These are phyloP conservation scores for Capsicum pubescens DNA, from an alignment of 257 asterid genomes.

Conservation along the genomic window DNA sequence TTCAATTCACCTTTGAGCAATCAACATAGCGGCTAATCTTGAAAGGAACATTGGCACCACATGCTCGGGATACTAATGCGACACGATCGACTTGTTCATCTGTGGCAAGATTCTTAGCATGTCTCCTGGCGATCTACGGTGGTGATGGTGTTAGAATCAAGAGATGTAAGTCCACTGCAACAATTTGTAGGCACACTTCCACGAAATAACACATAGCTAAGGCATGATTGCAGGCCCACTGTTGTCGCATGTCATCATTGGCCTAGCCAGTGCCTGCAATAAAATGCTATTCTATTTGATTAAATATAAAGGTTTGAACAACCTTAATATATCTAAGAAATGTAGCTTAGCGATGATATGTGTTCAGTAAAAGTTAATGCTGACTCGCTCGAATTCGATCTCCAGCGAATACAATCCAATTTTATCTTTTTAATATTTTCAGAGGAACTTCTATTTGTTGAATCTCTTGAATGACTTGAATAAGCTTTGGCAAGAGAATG, in stretches of 20 bases:
- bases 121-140: not conserved
- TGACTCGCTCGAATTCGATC: too few species aligned
- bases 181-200: not conserved
- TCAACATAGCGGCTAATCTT: slow-evolving; percentile 12
- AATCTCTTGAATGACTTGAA: too few species aligned
- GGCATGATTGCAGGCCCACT: not conserved
- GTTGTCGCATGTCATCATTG: slow-evolving; percentile 6
- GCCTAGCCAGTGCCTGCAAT: not conserved
- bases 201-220: not conserved
- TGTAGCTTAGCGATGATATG: too few species aligned
- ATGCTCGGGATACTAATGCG: not conserved
- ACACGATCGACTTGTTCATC: not conserved
- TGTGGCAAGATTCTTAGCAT: not conserved
- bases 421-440: too few species aligned
- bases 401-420: too few species aligned
- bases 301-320: too few species aligned
- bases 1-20: not conserved
- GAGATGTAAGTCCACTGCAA: not conserved
- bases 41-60: not conserved
- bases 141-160: not conserved
- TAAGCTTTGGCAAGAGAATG: not conserved
- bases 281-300: not conserved
- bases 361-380: too few species aligned
- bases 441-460: too few species aligned
- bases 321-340: too few species aligned